Evolutionary conservation across 1,139 yeast species (phyloP).

Genomic region (Kluyveromyces marxianus): DNA sequence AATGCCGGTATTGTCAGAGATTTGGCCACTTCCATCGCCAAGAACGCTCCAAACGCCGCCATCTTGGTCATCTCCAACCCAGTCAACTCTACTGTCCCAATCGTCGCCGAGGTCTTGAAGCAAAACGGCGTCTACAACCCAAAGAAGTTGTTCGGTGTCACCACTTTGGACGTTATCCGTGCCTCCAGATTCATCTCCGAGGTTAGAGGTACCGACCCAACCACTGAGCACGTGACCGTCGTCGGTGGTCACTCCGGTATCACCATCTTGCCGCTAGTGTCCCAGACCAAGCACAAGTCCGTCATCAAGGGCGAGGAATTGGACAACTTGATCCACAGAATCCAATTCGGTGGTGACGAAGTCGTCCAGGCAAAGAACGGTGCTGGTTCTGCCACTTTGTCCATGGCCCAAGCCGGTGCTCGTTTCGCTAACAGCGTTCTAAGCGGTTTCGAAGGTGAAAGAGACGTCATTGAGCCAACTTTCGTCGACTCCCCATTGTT

Average conservation of each 20-base stretch:
- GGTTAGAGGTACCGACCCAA: conserved; percentile 46
- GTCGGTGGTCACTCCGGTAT: conserved; percentile 99
- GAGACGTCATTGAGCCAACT: conserved; percentile 68
- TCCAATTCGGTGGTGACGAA: conserved; percentile 98
- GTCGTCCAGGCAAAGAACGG: conserved; percentile 98
- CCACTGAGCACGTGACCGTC: conserved; percentile 68
- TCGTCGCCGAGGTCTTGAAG: conserved; percentile 91
- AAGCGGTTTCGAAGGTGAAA: conserved; percentile 65
- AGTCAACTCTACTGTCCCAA: conserved; percentile 97
- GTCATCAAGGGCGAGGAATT: conserved; percentile 46
- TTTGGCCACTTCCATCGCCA: conserved; percentile 84
- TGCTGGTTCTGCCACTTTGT: conserved; percentile 97
- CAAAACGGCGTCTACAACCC: conserved; percentile 85
- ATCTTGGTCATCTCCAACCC: conserved; percentile 91
- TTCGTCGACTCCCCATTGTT: conserved; percentile 76
- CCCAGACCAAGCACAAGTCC: conserved; percentile 54
- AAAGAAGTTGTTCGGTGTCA: conserved; percentile 89
- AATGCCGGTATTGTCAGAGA: conserved; percentile 94
- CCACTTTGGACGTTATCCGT: conserved; percentile 92
- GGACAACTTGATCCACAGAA: conserved; percentile 79
- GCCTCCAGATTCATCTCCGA: conserved; percentile 82
- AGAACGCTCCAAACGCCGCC: conserved; percentile 80
- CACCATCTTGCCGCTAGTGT: conserved; percentile 91
- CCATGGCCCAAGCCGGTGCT: conserved; percentile 99
- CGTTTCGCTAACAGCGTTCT: conserved; percentile 85